Evolutionary conservation across 2,329 filamentous ascomycete species (phyloP), one percentile per base, ranked within the genome.

Genomic region (Chaetomium olivaceum): DNA sequence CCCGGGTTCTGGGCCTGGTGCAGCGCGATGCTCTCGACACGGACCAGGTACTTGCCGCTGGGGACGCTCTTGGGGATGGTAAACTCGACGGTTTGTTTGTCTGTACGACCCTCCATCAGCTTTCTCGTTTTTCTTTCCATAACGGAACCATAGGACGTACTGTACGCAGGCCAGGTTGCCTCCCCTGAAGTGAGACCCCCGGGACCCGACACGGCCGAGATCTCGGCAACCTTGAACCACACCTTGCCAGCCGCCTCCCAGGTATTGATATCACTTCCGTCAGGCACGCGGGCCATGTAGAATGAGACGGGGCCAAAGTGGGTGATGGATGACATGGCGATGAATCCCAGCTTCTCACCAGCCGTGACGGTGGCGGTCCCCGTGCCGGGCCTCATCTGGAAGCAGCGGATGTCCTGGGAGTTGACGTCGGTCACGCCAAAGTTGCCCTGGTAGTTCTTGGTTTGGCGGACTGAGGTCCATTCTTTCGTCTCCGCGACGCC

Each of bases 401-500:
- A 72, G 66, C 69, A 71, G 21, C 65, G 63, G 36, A 73, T 71
- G 50, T 71, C 66, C 31, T 51, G 50, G 50, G 61, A 65, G 61
- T 65, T 72, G 16, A 77, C 58, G 58, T 61, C 50, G 58, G 58
- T 61, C 50, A 61, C 58, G 50, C 58, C 58, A 6, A 43, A 33
- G 50, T 61, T 76, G 67, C 66, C 73, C 65, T 76, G 75, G 71
- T 73, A 76, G 72, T 76, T 77, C 69, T 76, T 76, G n/a, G 75
- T 76, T 63, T 75, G 64, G 43, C 79, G 76, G 46, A 80, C 75
- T 6, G 72, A 68, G 4, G 63, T 70, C 74, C 74, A 76, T 56
- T 75, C 73, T 11, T 65, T 64, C n/a, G 71, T 67, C 56, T 76
- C 73, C 48, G 71, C 52, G 5, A 67, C 68, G 27, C 74, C 73